Conservation (phyloP, 2,329 filamentous ascomycete genomes). For the Clarireedia monteithiana region DNA sequence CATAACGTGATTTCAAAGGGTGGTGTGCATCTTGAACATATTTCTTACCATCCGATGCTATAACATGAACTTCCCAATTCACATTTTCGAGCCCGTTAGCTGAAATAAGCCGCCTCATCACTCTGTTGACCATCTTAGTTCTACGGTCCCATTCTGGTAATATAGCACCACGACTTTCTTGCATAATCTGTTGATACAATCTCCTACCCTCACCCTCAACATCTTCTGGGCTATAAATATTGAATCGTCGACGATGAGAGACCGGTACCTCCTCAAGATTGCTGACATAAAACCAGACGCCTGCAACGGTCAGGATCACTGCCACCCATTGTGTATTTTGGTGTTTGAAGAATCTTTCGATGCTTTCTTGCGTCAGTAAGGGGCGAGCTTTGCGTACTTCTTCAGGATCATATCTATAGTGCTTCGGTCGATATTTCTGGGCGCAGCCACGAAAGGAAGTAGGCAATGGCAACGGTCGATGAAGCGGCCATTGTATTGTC, state of each 20-base stretch:
- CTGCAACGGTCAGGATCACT: constrained; percentile 34
- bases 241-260: constrained; percentile 66
- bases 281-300: constrained; percentile 50
- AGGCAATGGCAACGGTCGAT: neutral
- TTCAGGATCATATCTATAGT: constrained; percentile 16
- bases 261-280: constrained; percentile 69
- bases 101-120: constrained; percentile 60
- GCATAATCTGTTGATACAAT: constrained; percentile 50
- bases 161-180: constrained; percentile 41
- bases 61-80: constrained; percentile 67
- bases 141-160: constrained; percentile 54
- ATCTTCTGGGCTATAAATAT: constrained; percentile 49
- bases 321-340: constrained; percentile 26
- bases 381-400: constrained; percentile 27
- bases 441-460: constrained; percentile 3
- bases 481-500: neutral
- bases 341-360: constrained; percentile 29
- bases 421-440: neutral
- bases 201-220: constrained; percentile 46
- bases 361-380: constrained; percentile 32
- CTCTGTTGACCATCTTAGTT: constrained; percentile 47
- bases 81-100: constrained; percentile 51
- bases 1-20: too few species aligned
- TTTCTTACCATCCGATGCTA: constrained; percentile 48
- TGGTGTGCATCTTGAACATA: too few species aligned